Percentiles rank a stretch among this genome's conserved stretches.
Conservation (phyloP, 2,329 filamentous ascomycete species). For the Hymenoscyphus infarciens region DNA sequence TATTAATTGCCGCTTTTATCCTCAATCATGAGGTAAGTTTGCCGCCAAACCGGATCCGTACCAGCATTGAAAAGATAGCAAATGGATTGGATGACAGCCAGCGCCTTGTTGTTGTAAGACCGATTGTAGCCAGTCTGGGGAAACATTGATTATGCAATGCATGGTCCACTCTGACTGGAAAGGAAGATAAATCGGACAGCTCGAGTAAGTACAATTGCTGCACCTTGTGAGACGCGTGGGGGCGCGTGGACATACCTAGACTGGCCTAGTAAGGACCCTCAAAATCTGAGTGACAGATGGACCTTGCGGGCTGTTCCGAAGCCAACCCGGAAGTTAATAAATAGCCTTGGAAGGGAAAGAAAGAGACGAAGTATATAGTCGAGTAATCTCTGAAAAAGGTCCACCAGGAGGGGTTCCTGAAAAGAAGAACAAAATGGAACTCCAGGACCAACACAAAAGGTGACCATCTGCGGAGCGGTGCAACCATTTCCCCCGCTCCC, state of each 20-base stretch:
- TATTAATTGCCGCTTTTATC: too few species aligned
- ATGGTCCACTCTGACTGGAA: background rate
- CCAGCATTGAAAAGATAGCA: conserved; percentile 12
- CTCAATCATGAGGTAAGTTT: conserved; percentile 3
- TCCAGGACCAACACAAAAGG: background rate
- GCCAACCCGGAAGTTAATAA: background rate
- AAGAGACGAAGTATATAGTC: background rate
- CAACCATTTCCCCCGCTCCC: background rate
- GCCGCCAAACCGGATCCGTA: conserved; percentile 21
- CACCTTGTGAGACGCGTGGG: conserved; percentile 20
- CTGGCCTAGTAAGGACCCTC: conserved; percentile 9
- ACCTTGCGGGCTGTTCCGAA: background rate
- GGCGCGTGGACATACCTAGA: conserved; percentile 18
- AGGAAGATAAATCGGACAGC: conserved; percentile 3
- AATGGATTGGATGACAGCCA: conserved; percentile 10
- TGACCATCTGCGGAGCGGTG: background rate
- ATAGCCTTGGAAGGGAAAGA: background rate
- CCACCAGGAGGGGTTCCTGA: background rate
- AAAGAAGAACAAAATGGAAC: background rate
- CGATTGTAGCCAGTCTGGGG: conserved; percentile 10
- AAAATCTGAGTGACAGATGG: conserved; percentile 5
- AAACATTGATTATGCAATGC: conserved; percentile 8
- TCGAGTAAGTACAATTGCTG: conserved; percentile 11
- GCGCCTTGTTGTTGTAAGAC: conserved; percentile 5
- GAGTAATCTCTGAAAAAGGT: background rate